Conservation (phyloP, 2,329 filamentous ascomycete genomes). For the Xylaria sp. region DNA sequence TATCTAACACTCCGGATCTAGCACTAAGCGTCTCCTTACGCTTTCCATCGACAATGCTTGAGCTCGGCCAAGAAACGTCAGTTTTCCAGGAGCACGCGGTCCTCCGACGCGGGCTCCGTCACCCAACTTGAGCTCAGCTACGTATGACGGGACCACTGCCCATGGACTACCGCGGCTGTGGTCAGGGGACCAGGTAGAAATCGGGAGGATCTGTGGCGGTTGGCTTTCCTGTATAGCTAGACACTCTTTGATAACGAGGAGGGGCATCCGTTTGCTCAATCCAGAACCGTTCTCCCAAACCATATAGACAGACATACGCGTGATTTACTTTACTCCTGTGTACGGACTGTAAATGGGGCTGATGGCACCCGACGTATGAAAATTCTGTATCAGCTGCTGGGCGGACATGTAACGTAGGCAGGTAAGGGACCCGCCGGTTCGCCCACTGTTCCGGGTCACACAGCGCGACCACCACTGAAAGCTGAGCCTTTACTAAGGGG, state of each 20-base stretch:
- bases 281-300: background rate
- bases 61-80: background rate
- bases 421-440: too few species aligned
- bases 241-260: background rate
- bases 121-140: background rate
- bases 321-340: too few species aligned
- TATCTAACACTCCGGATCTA: background rate
- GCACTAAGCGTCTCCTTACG: background rate
- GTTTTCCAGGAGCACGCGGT: background rate
- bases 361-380: too few species aligned
- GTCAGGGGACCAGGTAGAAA: background rate
- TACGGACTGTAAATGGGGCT: too few species aligned
- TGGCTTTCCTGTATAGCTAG: background rate
- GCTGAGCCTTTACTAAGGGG: too few species aligned
- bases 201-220: background rate
- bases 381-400: too few species aligned
- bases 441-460: too few species aligned
- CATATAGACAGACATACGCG: too few species aligned
- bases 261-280: background rate
- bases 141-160: background rate
- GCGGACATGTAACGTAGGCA: too few species aligned
- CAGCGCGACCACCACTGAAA: too few species aligned
- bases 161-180: background rate
- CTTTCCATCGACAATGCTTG: background rate
- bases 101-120: background rate